Evolutionary conservation across 2,329 filamentous ascomycete genomes (phyloP), one percentile per base, ranked within the genome.

Genomic region (Aspergillus viridinutans): DNA sequence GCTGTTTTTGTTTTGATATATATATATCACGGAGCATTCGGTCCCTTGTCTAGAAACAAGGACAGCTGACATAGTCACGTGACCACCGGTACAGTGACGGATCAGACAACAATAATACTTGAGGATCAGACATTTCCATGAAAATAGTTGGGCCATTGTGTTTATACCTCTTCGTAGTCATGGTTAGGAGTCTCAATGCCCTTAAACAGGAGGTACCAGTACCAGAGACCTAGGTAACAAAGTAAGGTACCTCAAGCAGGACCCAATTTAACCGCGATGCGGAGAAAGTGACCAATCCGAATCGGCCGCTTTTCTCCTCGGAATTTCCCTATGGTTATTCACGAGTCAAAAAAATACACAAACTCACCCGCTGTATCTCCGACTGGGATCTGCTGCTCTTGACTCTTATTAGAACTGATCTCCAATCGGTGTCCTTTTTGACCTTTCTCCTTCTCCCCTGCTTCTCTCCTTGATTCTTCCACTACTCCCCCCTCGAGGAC

Each of bases 331-430:
- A 59, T 17, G 21, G 20, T 47, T 23, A 58, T 57, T 62, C 62
- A 58, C 58, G 63, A 66, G 60, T 65, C 59, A 60, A 62, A 59
- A 58, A 57, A 53, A 52, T 14, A 47, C 14, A 47, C 43, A 47
- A 57, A 58, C 49, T 60, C 54, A 57, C 58, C 58, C 55, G 58
- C 59, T 55, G 50, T 55, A 61, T 60, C 59, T 61, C 57, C 59
- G 58, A 61, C 55, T 58, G 29, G 21, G 43, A 47, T 47, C 43
- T 47, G 43, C 43, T 35, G 5, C 32, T 35, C 32, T 32, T 6
- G 32, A 35, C 32, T 42, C 52, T 54, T 59, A 51, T 50, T 45
- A 56, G 56, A 23, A 54, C 38, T 43, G 43, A 47, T 23, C 43
- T 45, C 21, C 42, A 45, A 23, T 14, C 21, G 42, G 21, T 54